Base-by-base conservation (phyloP, 805 yeast species). In the Yarrowia divulgata region DNA sequence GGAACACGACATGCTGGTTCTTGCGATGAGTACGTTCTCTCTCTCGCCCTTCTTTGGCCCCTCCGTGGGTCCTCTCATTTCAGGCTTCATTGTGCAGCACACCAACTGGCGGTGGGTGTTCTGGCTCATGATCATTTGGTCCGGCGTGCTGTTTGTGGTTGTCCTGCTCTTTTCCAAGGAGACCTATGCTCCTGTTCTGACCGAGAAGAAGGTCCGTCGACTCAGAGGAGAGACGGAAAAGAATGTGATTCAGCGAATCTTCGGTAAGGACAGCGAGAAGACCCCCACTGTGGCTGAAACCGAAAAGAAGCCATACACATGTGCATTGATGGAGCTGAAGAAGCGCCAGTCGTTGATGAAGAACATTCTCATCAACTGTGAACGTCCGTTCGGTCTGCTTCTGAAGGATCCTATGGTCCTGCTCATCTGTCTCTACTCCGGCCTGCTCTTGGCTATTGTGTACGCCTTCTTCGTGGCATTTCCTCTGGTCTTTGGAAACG, bases 11-110 rank as follows among this genome's bases (percentile, higher is more conserved):
- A 81, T 91, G 66, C 85, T 84, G 67, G 74, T 79, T 46, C 23
- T 62, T 35, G 89, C 90, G 1, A 79, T 88, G 81, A 85, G 88
- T 1, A 77, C 85, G 3, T 88, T 84, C 74, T 79, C 85, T 3
- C 74, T 88, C 63, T 90, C 90, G 0, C 91, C 91, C 3, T 81
- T 85, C 16, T 71, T 87, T 40, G 87, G 89, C 0, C 90, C 90
- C 0, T 80, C 87, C 2, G 75, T 85, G 9, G 82, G 82, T 1
- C 83, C 83, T 0, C 72, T 81, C 6, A 77, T 83, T 35, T 79
- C 88, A 3, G 89, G 90, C 1, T 88, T 82, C 73, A 74, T 79
- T 23, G 75, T 79, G 46, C 58, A 64, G 40, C 68, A 64, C 29
- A 35, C 70, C 3, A 62, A 45, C 5, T 88, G 91, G 91, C 79